phyloP scores from a whole-genome alignment of 352 stramenopile species.

The Phytophthora cryptogea region DNA sequence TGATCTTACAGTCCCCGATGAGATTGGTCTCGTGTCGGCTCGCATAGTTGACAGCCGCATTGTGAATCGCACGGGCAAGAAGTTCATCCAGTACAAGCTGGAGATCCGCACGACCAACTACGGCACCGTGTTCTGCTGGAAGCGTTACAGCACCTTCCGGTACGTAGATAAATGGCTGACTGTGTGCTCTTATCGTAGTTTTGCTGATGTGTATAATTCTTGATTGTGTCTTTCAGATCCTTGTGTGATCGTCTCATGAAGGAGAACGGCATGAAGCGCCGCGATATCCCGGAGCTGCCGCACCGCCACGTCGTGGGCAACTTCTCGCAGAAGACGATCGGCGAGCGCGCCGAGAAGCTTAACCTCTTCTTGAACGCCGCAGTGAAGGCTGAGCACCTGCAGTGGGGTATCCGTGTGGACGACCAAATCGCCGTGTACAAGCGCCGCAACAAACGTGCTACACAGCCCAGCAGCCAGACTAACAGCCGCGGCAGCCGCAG shows the following conservation, averaged over 20 bases:
- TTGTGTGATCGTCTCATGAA: slow-evolving; percentile 87
- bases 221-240: slow-evolving; percentile 40
- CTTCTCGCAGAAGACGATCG: slow-evolving; percentile 81
- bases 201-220: slow-evolving; percentile 3
- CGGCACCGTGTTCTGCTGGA: slow-evolving; percentile 89
- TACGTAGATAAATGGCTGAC: slow-evolving; percentile 28
- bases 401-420: slow-evolving; percentile 89
- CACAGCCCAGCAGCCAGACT: slow-evolving; percentile 41
- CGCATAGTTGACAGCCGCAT: slow-evolving; percentile 86
- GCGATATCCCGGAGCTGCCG: slow-evolving; percentile 83
- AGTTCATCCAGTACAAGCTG: slow-evolving; percentile 92
- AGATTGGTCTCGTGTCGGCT: slow-evolving; percentile 80
- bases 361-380: slow-evolving; percentile 83
- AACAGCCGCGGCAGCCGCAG: slow-evolving; percentile 49
- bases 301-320: slow-evolving; percentile 88
- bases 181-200: background rate
- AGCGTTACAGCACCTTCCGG: slow-evolving; percentile 89
- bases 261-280: slow-evolving; percentile 81
- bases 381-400: slow-evolving; percentile 78
- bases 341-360: slow-evolving; percentile 85
- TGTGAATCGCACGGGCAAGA: slow-evolving; percentile 82
- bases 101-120: slow-evolving; percentile 89
- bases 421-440: slow-evolving; percentile 91
- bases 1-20: slow-evolving; percentile 64
- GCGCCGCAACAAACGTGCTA: slow-evolving; percentile 77